Conservation (phyloP, 1,284 basidiomycete genomes). For the Exobasidium rhododendri region DNA sequence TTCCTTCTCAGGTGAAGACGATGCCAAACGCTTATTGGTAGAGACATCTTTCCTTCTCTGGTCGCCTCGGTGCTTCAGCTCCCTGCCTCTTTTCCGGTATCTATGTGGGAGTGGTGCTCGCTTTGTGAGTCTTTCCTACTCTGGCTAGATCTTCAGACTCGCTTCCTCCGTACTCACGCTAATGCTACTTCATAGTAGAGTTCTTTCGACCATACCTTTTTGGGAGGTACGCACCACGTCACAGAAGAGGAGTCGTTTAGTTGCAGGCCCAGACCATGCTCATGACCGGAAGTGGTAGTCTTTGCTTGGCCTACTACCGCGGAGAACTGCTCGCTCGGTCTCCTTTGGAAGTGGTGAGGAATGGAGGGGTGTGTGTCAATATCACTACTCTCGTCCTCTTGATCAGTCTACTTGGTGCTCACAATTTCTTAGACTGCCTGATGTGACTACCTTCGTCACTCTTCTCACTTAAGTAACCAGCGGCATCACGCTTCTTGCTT, state of each 20-base stretch:
- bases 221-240: neutral
- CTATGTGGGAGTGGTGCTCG: slow-evolving; percentile 11
- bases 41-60: slow-evolving; percentile 18
- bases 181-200: slow-evolving; percentile 10
- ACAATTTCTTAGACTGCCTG: neutral
- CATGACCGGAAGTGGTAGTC: too few relatives aligned
- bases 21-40: neutral
- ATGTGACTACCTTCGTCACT: neutral
- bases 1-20: slow-evolving; percentile 16
- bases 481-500: neutral
- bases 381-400: too few relatives aligned
- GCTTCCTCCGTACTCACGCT: slow-evolving; percentile 11
- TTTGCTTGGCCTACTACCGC: too few relatives aligned
- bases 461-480: neutral
- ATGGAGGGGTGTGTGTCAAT: too few relatives aligned
- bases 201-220: slow-evolving; percentile 15
- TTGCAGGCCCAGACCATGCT: too few relatives aligned
- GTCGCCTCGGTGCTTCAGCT: slow-evolving; percentile 54
- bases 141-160: too few relatives aligned
- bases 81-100: slow-evolving; percentile 36
- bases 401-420: too few relatives aligned
- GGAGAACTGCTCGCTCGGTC: too few relatives aligned
- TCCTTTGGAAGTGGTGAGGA: too few relatives aligned
- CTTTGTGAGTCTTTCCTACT: neutral
- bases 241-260: neutral